Evolutionary conservation across 495 filamentous ascomycete genomes (phyloP).

Genomic region (Tuber indicum): DNA sequence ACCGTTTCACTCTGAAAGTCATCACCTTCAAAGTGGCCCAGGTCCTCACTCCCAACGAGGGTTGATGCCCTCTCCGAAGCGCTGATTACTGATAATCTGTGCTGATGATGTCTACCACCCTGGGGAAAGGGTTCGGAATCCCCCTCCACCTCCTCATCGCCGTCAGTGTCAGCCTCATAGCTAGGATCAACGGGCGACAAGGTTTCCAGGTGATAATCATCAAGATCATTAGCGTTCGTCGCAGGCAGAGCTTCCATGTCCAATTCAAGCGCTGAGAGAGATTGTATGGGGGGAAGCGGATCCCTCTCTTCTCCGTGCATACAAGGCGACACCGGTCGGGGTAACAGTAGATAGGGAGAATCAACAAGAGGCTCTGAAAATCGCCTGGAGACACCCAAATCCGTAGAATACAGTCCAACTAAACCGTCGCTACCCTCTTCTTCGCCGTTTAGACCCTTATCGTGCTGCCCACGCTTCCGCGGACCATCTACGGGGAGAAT

Average conservation of each 20-base stretch:
- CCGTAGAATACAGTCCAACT: slow-evolving; percentile 27
- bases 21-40: slow-evolving; percentile 79
- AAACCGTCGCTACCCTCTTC: slow-evolving; percentile 18
- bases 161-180: slow-evolving; percentile 22
- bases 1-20: slow-evolving; percentile 84
- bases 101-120: slow-evolving; percentile 24
- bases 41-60: slow-evolving; percentile 72
- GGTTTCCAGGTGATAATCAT: slow-evolving; percentile 19
- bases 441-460: slow-evolving; percentile 13
- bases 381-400: slow-evolving; percentile 27
- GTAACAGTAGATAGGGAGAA: slow-evolving; percentile 16
- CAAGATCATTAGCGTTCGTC: slow-evolving; percentile 16
- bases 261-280: slow-evolving; percentile 30
- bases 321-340: slow-evolving; percentile 24
- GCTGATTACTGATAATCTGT: slow-evolving; percentile 44
- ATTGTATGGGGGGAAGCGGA: slow-evolving; percentile 27
- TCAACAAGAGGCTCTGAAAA: slow-evolving; percentile 22
- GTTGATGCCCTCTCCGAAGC: slow-evolving; percentile 73
- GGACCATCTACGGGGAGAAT: slow-evolving; percentile 14
- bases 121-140: slow-evolving; percentile 16
- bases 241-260: slow-evolving; percentile 21
- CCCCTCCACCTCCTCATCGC: slow-evolving; percentile 18
- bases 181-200: slow-evolving; percentile 20
- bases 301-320: slow-evolving; percentile 10
- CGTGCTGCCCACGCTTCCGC: slow-evolving; percentile 12